Conservation (phyloP, 148 eudicot genomes). For the Fagopyrum esculentum region DNA sequence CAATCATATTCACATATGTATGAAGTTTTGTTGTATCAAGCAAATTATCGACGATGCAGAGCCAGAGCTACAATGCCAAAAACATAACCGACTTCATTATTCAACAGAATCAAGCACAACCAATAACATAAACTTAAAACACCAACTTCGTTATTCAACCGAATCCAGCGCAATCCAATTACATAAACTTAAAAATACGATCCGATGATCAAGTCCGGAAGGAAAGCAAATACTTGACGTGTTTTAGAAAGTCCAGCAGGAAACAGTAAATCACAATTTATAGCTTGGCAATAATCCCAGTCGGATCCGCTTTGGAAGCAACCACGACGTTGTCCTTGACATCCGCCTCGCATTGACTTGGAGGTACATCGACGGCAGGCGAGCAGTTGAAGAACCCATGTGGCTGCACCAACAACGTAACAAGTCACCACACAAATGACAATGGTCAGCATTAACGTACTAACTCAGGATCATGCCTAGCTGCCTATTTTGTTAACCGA, state of each 20-base stretch:
- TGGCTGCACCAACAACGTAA: constrained; percentile 23
- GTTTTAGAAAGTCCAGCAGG: neutral
- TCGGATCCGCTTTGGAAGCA: constrained; percentile 28
- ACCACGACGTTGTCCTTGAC: constrained; percentile 37
- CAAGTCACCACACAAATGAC: neutral
- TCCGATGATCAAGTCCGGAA: neutral
- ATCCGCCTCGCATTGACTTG: constrained; percentile 35
- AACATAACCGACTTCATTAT: neutral
- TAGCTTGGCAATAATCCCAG: constrained; percentile 36
- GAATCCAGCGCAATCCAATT: neutral
- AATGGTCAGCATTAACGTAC: neutral
- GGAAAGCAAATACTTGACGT: neutral
- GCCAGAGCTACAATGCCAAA: too few relatives aligned
- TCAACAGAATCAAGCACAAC: neutral
- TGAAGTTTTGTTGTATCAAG: too few relatives aligned
- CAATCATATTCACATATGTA: too few relatives aligned
- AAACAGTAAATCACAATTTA: neutral
- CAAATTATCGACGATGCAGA: too few relatives aligned
- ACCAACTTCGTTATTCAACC: neutral
- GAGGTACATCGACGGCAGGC: constrained; percentile 61
- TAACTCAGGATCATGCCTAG: neutral
- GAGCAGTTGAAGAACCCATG: constrained; percentile 71
- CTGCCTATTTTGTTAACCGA: neutral
- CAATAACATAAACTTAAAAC: too few relatives aligned
- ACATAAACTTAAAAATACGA: neutral